Evolutionary conservation across 106 monocot genomes (phyloP), one percentile per base, ranked within the genome.

Genomic region (Dendrobium huoshanense): DNA sequence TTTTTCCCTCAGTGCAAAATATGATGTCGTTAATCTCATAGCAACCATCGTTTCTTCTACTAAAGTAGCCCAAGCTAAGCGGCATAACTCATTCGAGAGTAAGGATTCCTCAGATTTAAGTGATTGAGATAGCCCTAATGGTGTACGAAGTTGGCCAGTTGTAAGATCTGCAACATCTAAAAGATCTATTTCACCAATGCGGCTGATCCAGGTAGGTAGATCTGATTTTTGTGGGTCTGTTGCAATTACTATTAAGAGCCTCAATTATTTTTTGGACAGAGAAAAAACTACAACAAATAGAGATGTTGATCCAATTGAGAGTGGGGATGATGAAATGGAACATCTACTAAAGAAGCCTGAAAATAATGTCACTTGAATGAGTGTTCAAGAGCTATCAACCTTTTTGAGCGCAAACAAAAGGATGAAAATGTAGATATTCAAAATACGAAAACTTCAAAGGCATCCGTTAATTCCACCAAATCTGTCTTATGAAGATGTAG

Each of bases 401-500:
- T 99, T 44, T 99, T 99, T 81, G 98, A 99, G 77, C 84, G 87
- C 82, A 99, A 93, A 84, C 91, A 93, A 75, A 92, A 85, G 78
- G 95, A 92, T 87, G 82, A 91, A 58, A 85, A 64, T 82, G 81
- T 54, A 10, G 86, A 95, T 87, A 61, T 51, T 51, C 83, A 83
- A 72, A 88, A 80, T 64, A 84, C 77, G 55, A 92, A 65, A 75
- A 54, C 67, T 54, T 82, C 79, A 64, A 89, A 91, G 33, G 77
- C 75, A 77, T 82, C 86, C 49, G 29, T 79, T 77, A 82, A 61
- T 74, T 25, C 83, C 33, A 92, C 86, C 40, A 99, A 95, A 78
- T 85, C 95, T 43, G 98, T 95, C 29, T 86, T 99, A 73, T 91
- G 98, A 85, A 88, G 98, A 87, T 99, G 98, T 95, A 99, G 95